Conservation (phyloP, 345 rosid species). For the Leavenworthia alabamica region DNA sequence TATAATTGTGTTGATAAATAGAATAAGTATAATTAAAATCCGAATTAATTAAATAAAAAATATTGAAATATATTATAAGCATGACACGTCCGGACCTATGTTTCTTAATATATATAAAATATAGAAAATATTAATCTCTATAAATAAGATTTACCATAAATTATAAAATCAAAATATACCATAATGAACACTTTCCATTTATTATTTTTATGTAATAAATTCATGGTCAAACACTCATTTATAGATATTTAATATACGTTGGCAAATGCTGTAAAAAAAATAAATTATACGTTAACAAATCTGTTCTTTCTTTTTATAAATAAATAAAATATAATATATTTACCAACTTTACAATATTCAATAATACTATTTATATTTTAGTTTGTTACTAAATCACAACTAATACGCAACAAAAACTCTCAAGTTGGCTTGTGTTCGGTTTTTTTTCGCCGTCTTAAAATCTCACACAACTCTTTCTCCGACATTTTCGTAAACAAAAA, state of each 20-base stretch:
- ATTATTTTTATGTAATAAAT: not conserved
- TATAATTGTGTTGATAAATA: too few species aligned
- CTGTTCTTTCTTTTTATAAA: not conserved
- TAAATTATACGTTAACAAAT: not conserved
- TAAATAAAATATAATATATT: too few species aligned
- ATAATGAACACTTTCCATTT: not conserved
- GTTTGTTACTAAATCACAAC: conserved; percentile 13
- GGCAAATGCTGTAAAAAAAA: not conserved
- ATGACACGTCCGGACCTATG: too few species aligned
- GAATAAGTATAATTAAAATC: too few species aligned
- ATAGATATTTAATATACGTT: not conserved
- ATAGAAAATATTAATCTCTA: not conserved
- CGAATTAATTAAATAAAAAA: too few species aligned
- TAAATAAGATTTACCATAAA: not conserved
- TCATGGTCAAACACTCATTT: not conserved
- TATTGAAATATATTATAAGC: too few species aligned
- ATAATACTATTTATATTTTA: not conserved
- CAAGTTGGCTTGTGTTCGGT: conserved; percentile 3
- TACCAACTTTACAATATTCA: not conserved
- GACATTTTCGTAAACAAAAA: not conserved
- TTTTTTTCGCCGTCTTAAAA: not conserved
- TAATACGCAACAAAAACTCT: not conserved
- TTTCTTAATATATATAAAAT: too few species aligned
- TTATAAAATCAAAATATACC: not conserved
- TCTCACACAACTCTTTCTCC: not conserved